phyloP scores from a whole-genome alignment of 148 eudicot species.

The Rhododendron vialii region DNA sequence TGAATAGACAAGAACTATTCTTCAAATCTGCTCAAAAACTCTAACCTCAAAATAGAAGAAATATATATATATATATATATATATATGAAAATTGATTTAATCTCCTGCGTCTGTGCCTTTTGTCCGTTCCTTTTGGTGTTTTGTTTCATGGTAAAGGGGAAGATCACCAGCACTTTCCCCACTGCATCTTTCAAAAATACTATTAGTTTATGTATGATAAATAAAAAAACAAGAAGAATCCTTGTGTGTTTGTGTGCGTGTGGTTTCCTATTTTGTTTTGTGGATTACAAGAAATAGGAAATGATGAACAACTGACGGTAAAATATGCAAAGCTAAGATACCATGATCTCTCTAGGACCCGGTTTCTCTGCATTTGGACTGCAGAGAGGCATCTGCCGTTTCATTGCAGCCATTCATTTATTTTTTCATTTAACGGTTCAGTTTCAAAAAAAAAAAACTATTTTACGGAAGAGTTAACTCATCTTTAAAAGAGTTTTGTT shows the following conservation, averaged over 20 bases:
- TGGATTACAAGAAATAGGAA: neutral
- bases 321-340: neutral
- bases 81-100: neutral
- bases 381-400: too few relatives aligned
- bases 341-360: too few relatives aligned
- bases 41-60: neutral
- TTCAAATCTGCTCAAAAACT: neutral
- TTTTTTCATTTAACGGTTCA: too few relatives aligned
- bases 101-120: neutral
- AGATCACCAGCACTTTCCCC: slow-evolving; percentile 27
- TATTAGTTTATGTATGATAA: neutral
- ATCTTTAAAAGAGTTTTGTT: too few relatives aligned
- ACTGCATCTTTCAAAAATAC: slow-evolving; percentile 13
- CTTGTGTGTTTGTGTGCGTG: neutral
- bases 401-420: too few relatives aligned
- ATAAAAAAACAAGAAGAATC: neutral
- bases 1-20: neutral
- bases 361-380: too few relatives aligned
- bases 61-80: too few relatives aligned
- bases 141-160: slow-evolving; percentile 6
- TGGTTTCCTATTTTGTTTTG: neutral
- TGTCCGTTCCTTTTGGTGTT: slow-evolving; percentile 19
- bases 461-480: too few relatives aligned
- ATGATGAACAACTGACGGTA: neutral
- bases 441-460: too few relatives aligned